Base-by-base conservation (phyloP, 805 yeast species). In the Myxozyma mucilagina region DNA sequence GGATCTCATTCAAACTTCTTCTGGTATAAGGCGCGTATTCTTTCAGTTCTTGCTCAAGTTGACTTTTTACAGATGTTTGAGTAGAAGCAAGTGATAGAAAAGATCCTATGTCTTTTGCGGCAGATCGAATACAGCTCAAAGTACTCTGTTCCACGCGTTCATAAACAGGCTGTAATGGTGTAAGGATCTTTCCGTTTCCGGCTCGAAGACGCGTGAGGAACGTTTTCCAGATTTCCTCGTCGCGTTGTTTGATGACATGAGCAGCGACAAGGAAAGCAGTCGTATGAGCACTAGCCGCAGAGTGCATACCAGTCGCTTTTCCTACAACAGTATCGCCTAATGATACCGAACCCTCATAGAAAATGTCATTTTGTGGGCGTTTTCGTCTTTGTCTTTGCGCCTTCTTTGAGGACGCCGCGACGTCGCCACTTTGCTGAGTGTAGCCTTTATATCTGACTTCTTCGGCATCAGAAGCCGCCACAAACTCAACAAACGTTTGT, bases 261-360 rank as follows among this genome's bases (percentile, higher is more conserved):
- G 61, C 66, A 18, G 65, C 48, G 16, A 63, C 50, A 35, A 63
- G 29, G 29, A 31, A 59, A 1, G 65, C 58, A 3, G 58, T 65
- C 4, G 13, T 20, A 20, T 31, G 34, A 10, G 61, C 66, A 43
- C 48, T 53, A 4, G 18, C 45, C 8, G 41, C 39, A 14, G 56
- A 20, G 29, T 51, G 59, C 64, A 63, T 60, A 18, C 61, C 61
- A 4, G 50, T 50, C 10, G 56, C 51, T 31, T 57, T 57, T 9
- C 66, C 64, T 34, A 57, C 55, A 32, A 63, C 16, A 4, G 34
- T 32, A 6, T 39, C 56, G 13, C 59, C 61, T 16, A 63, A 35
- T 20, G n/a, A 24, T 32, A 63, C 47, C 32, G 53, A 35, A 18
- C 58, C 57, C 13, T 47, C 42, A 24, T 29, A 47, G 36, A 52